Percentiles rank a stretch among this genome's conserved stretches.
Evolutionary conservation across 441 rosid genomes (phyloP).

Genomic region (Pelargonium myrrhifolium): DNA sequence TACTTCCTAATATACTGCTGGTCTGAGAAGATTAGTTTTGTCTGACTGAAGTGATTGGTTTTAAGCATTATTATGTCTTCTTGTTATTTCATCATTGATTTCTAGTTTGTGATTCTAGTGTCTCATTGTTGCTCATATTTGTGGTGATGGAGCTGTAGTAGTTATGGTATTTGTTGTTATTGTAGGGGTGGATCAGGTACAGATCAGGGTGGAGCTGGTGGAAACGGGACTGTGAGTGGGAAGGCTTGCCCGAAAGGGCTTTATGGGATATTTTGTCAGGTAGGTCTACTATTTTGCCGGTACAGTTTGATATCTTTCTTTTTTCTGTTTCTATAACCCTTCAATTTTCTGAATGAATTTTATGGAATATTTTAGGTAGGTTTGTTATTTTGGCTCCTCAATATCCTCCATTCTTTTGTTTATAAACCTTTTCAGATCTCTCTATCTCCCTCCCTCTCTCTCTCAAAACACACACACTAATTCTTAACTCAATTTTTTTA

Average conservation of each 20-base stretch:
- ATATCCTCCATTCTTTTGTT: neutral
- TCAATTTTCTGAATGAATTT: neutral
- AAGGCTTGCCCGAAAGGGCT: slow-evolving; percentile 93
- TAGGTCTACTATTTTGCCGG: slow-evolving; percentile 19
- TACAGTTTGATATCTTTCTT: slow-evolving; percentile 6
- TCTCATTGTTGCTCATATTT: neutral
- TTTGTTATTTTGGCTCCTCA: neutral
- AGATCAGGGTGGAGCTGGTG: slow-evolving; percentile 50
- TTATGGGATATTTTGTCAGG: slow-evolving; percentile 88
- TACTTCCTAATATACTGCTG: neutral
- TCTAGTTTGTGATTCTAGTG: slow-evolving; percentile 14
- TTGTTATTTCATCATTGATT: slow-evolving; percentile 4
- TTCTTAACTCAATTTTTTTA: neutral
- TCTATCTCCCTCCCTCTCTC: neutral
- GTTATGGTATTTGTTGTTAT: slow-evolving; percentile 11
- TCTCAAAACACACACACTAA: neutral
- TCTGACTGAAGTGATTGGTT: too few species aligned
- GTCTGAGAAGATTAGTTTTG: neutral
- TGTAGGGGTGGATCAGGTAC: slow-evolving; percentile 75
- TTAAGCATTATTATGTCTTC: neutral
- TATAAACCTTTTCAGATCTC: neutral
- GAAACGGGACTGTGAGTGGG: slow-evolving; percentile 80
- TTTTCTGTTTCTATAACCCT: neutral
- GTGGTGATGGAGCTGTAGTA: slow-evolving; percentile 6
- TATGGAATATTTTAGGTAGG: neutral